These are phyloP conservation scores for Lentinula sp. DNA, from an alignment of 768 basidiomycete genomes.

Conservation along the genomic window DNA sequence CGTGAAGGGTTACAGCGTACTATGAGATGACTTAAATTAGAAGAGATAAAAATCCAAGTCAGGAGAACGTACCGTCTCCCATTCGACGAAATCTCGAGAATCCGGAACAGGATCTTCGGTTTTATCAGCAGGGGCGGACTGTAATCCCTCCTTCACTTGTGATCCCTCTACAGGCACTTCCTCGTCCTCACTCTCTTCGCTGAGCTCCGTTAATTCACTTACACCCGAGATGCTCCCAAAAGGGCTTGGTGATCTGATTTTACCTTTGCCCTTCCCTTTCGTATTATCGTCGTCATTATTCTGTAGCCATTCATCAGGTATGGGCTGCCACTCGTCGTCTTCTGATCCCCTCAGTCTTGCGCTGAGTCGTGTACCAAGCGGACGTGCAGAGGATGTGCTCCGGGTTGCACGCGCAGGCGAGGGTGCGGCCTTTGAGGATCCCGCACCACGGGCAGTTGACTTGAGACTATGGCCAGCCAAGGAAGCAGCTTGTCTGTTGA, in stretches of 20 bases:
- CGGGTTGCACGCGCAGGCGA: neutral
- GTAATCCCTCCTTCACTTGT: conserved; percentile 18
- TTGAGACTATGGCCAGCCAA: neutral
- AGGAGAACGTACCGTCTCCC: conserved; percentile 72
- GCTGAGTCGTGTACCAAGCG: conserved; percentile 59
- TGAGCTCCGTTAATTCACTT: conserved; percentile 74
- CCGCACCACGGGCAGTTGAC: conserved; percentile 10
- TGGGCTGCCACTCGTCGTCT: conserved; percentile 68
- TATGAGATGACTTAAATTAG: conserved; percentile 19
- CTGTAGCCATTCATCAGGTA: conserved; percentile 72
- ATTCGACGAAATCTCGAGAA: conserved; percentile 67
- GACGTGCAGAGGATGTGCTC: conserved; percentile 13
- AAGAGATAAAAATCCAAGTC: neutral
- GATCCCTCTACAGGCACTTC: conserved; percentile 15
- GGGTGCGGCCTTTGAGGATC: neutral
- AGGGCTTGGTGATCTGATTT: conserved; percentile 9
- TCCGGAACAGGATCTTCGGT: conserved; percentile 17
- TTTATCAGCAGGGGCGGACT: conserved; percentile 8
- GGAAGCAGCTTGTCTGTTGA: conserved; percentile 43
- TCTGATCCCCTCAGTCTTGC: conserved; percentile 52
- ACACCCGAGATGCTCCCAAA: conserved; percentile 54
- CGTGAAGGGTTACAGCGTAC: conserved; percentile 78
- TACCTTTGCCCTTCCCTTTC: conserved; percentile 10
- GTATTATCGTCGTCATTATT: conserved; percentile 15
- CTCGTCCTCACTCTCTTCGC: conserved; percentile 34